Evolutionary conservation across 108 stramenopile species (phyloP), one percentile per base, ranked within the genome.

Genomic region (Skeletonema costatum): DNA sequence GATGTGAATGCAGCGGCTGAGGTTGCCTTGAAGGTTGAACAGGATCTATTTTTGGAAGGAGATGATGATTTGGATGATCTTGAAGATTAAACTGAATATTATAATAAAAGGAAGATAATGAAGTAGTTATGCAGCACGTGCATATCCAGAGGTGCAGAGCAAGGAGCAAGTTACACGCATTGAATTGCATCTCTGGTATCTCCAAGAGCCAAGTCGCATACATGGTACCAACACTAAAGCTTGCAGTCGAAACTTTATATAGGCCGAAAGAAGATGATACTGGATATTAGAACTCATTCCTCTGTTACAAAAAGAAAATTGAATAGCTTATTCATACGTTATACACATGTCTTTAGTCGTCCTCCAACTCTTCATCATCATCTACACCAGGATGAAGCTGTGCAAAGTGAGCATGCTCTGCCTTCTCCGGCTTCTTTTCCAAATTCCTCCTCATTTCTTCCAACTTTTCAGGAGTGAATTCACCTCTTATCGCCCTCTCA

Each of bases 21-120:
- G 36, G 16, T 46, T n/a, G 44, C 44, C 44, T 16, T 46, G 44
- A 84, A 90, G 60, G 92, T 94, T 0, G 78, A 93, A 62, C 80
- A 73, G 42, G 87, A 92, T 68, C 79, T 96, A 66, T 94, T 94
- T 66, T 70, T 96, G 82, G 87, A 93, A 21, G 93, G 90, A 13
- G 91, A 88, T 73, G 95, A 94, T 75, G 93, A 93, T 71, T 82
- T 96, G 64, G 92, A 96, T 74, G 95, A 94, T 70, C 70, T 94
- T 2, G 93, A 94, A 35, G 90, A 94, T 65, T 88, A 90, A 87
- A 36, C 76, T 1, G 6, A 50, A 2, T 14, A 13, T 14, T 13
- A 32, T 14, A 19, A 42, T 62, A 41, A 8, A 66, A 60, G 8
- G 11, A 32, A 50, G 31, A 42, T 60, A 5, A 10, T 21, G 59